Evolutionary conservation across 2,329 filamentous ascomycete genomes (phyloP), one percentile per base, ranked within the genome.

Genomic region (Clonostachys rosea): DNA sequence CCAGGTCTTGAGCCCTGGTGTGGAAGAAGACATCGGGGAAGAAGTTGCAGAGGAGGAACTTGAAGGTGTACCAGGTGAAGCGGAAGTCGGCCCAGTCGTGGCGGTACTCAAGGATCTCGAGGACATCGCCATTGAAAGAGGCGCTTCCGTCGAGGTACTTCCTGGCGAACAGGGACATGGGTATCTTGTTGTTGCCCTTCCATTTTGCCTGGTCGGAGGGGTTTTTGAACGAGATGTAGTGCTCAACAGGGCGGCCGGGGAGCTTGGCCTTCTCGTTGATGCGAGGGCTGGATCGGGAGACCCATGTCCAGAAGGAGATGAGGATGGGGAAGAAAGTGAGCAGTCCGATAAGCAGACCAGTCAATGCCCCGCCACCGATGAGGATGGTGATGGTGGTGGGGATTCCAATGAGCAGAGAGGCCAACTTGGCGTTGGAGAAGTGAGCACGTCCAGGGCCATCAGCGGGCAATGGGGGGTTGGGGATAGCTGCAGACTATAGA

Each of bases 71-170:
- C 60, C 84, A 78, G 53, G 92, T 96, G 72, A 97, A 96, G 62
- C 83, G 81, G 78, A 96, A 96, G 76, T 80, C 92, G 57, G 90
- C 89, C 92, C 94, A 97, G 69, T 99, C 94, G 66, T 97, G 92
- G 61, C 94, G 81, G 75, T 92, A 94, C 71, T 97, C 94, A 68
- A 97, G 73, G 43, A 89, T 77, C 63, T 97, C 92, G 52, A 97
- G 79, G 60, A 79, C 81, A 69, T 97, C 94, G 50, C 91, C 91
- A 68, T 96, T 97, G 79, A 96, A 92, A 58, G 96, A 90, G 54
- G 96, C 91, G 49, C 95, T 84, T 49, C 89, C 90, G 63, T 94
- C 87, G 69, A 97, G 95, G 79, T 96, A 97, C 87, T 92, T 95
- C 71, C 96, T 91, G 65, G 94, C 84, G 77, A 97, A 97, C 20